A percentile compares a stretch with the other conserved stretches of the same genome.
phyloP scores from a whole-genome alignment of 1,284 basidiomycete species.

The Pascua guehoae region DNA sequence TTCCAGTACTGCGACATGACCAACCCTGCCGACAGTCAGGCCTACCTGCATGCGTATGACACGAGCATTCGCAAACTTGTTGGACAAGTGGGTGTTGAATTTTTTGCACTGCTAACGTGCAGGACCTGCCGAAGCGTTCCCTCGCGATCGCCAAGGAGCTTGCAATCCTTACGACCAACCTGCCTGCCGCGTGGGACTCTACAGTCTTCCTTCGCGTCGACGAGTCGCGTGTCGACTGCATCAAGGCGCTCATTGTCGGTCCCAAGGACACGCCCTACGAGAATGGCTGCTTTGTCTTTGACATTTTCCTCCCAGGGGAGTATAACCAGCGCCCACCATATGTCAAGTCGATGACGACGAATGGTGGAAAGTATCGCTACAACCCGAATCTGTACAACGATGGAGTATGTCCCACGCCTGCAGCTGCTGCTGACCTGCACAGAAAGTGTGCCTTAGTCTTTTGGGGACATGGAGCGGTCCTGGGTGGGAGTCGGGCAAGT shows the following conservation, averaged over 20 bases:
- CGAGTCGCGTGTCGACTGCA: conserved; percentile 77
- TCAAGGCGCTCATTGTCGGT: conserved; percentile 81
- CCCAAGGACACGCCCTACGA: conserved; percentile 86
- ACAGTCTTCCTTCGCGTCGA: conserved; percentile 68
- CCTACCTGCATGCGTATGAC: conserved; percentile 27
- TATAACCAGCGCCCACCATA: conserved; percentile 51
- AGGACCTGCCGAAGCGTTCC: conserved; percentile 76
- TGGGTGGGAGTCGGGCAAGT: conserved; percentile 80
- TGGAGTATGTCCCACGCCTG: conserved; percentile 52
- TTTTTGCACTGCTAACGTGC: conserved; percentile 37
- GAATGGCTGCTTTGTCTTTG: conserved; percentile 60
- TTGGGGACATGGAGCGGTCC: conserved; percentile 88
- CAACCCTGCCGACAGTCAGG: conserved; percentile 1
- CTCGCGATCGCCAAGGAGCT: conserved; percentile 89
- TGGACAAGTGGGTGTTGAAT: conserved; percentile 21
- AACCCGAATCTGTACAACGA: conserved; percentile 83
- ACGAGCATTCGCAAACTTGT: conserved; percentile 18
- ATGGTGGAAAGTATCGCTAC: conserved; percentile 80
- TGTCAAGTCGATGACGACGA: conserved; percentile 84
- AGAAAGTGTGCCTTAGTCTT: conserved; percentile 82
- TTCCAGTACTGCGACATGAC: conserved; percentile 78
- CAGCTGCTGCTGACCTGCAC: conserved; percentile 1
- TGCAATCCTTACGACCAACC: conserved; percentile 79
- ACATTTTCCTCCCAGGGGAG: conserved; percentile 71
- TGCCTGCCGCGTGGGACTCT: conserved; percentile 84